These are phyloP conservation scores for Rhypophila decipiens DNA, from an alignment of 495 filamentous ascomycete species.

Conservation along the genomic window DNA sequence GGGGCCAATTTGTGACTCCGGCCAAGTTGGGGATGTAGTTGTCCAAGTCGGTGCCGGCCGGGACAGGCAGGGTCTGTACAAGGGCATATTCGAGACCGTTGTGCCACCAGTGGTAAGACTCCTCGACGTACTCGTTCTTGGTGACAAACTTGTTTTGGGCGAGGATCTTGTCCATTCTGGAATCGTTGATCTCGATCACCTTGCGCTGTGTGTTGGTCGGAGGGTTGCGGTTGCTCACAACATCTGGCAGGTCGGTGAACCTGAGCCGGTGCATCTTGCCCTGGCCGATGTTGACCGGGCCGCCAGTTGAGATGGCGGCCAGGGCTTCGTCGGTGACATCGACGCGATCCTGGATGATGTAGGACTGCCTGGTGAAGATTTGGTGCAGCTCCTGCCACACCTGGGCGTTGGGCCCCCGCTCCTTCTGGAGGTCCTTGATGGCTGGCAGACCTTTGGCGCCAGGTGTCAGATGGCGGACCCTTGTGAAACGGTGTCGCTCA, in stretches of 20 bases:
- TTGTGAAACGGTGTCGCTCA: constrained; percentile 26
- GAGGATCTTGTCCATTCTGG: constrained; percentile 16
- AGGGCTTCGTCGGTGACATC: constrained; percentile 33
- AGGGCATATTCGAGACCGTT: constrained; percentile 37
- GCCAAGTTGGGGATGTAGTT: too few species aligned
- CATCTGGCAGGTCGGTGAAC: constrained; percentile 41
- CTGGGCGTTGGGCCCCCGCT: constrained; percentile 14
- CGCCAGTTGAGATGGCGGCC: neutral
- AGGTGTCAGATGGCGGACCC: constrained; percentile 30
- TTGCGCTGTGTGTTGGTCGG: constrained; percentile 32
- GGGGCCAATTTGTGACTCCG: too few species aligned
- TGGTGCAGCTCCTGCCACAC: constrained; percentile 36
- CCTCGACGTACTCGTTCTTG: constrained; percentile 33
- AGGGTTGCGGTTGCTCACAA: constrained; percentile 18
- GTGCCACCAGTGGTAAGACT: constrained; percentile 36
- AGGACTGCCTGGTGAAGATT: constrained; percentile 32
- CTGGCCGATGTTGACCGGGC: constrained; percentile 1
- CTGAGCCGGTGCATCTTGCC: constrained; percentile 15
- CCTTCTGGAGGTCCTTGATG: constrained; percentile 28
- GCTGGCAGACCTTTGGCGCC: constrained; percentile 11
- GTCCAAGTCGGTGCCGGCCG: too few species aligned
- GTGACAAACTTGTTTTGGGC: constrained; percentile 29
- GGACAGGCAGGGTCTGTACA: constrained; percentile 2
- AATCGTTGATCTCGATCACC: constrained; percentile 23
- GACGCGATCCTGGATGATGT: constrained; percentile 32